These are phyloP conservation scores for Mortierella polycephala DNA, from an alignment of 371 early-diverging fungal genomes.

Conservation along the genomic window DNA sequence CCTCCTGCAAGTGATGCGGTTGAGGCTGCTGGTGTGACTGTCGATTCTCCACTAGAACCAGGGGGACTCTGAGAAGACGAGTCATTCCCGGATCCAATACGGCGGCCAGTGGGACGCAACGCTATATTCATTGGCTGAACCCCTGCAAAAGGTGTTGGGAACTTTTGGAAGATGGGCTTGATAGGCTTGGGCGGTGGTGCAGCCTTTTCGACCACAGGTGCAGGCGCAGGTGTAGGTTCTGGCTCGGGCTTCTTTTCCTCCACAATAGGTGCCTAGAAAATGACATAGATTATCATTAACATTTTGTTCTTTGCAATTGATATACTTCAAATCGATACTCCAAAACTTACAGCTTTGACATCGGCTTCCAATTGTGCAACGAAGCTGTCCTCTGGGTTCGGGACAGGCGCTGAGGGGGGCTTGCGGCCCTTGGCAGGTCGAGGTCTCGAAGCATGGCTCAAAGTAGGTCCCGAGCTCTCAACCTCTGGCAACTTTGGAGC, in stretches of 20 bases:
- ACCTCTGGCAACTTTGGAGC: constrained; percentile 48
- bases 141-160: constrained; percentile 71
- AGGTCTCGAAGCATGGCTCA: constrained; percentile 47
- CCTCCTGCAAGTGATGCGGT: constrained; percentile 64
- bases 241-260: constrained; percentile 46
- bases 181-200: constrained; percentile 66
- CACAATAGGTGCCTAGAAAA: constrained; percentile 34
- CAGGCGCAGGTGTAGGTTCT: constrained; percentile 17
- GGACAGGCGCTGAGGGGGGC: constrained; percentile 37
- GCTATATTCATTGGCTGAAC: constrained; percentile 54
- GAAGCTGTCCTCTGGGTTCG: constrained; percentile 41
- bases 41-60: background rate
- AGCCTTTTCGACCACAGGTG: constrained; percentile 34
- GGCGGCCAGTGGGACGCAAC: constrained; percentile 53
- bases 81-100: constrained; percentile 49
- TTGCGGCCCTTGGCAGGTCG: constrained; percentile 54
- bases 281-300: background rate
- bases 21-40: constrained; percentile 38
- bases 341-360: constrained; percentile 49
- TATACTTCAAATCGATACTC: background rate
- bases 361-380: constrained; percentile 48
- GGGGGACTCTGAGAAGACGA: constrained; percentile 32
- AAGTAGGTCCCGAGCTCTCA: constrained; percentile 39
- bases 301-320: background rate
- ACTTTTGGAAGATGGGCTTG: constrained; percentile 74